Conservation (phyloP, 2,329 filamentous ascomycete genomes). For the Sordariomycetes sp. region DNA sequence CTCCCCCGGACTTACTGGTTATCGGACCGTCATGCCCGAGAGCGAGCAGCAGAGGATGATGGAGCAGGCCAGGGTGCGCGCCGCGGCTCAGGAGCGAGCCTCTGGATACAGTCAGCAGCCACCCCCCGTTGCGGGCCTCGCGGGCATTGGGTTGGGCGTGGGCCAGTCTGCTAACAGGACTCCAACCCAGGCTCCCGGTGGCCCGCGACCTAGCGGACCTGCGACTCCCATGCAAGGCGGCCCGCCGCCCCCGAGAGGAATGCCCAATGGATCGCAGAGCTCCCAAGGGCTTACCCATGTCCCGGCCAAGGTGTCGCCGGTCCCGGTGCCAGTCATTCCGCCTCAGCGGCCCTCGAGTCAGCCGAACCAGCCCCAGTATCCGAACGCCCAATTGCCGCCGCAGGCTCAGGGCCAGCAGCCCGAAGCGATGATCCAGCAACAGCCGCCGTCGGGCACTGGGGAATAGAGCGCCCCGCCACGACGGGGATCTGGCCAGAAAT, state of each 20-base stretch:
- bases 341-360: neutral
- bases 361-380: neutral
- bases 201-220: neutral
- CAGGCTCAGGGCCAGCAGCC: neutral
- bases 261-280: constrained; percentile 2
- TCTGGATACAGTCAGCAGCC: constrained; percentile 36
- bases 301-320: constrained; percentile 30
- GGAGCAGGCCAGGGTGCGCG: constrained; percentile 38
- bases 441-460: neutral
- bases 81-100: constrained; percentile 31
- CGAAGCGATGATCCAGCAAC: neutral
- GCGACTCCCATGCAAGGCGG: neutral
- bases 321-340: constrained; percentile 22
- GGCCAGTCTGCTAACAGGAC: constrained; percentile 1
- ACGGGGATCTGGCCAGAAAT: neutral
- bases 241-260: neutral
- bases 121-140: constrained; percentile 25
- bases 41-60: constrained; percentile 38
- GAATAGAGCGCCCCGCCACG: neutral
- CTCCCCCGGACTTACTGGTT: constrained; percentile 27
- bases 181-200: neutral
- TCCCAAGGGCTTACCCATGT: constrained; percentile 16
- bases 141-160: constrained; percentile 22
- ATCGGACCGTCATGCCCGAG: constrained; percentile 37
- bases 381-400: neutral